These are phyloP conservation scores for Scheffersomyces ergatensis DNA, from an alignment of 805 yeast species.

Conservation along the genomic window DNA sequence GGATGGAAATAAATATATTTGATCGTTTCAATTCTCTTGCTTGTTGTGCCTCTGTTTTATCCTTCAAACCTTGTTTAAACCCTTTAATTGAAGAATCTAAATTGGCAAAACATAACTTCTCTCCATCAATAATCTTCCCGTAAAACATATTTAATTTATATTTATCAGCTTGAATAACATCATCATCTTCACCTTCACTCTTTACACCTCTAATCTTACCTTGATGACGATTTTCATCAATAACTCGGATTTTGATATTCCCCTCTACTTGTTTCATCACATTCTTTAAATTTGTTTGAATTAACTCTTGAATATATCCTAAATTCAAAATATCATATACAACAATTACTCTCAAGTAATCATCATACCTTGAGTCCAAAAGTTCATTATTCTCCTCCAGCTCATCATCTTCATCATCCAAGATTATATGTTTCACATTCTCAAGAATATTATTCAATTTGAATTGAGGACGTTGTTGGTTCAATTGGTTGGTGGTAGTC, in stretches of 20 bases:
- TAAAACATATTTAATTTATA: conserved; percentile 65
- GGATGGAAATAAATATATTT: conserved; percentile 67
- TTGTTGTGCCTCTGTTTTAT: conserved; percentile 12
- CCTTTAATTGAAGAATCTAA: conserved; percentile 69
- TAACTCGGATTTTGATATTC: conserved; percentile 60
- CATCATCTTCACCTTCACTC: conserved; percentile 5
- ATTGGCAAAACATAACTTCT: conserved; percentile 84
- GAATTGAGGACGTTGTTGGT: conserved; percentile 30
- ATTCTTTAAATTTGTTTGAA: conserved; percentile 53
- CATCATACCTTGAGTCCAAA: conserved; percentile 53
- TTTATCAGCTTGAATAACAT: conserved; percentile 11
- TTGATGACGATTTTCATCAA: conserved; percentile 41
- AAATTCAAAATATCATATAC: conserved; percentile 66
- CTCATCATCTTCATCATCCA: conserved; percentile 51
- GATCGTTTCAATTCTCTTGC: conserved; percentile 37
- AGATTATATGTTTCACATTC: conserved; percentile 40
- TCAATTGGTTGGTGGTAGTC: conserved; percentile 39
- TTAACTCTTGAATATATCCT: conserved; percentile 43
- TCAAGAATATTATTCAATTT: conserved; percentile 29
- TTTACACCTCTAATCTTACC: conserved; percentile 10
- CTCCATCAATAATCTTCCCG: conserved; percentile 81
- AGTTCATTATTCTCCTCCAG: conserved; percentile 32
- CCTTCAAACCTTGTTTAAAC: conserved; percentile 20
- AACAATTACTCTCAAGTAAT: conserved; percentile 39
- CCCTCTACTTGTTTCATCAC: conserved; percentile 80